Evolutionary conservation across 495 filamentous ascomycete species (phyloP), one percentile per base, ranked within the genome.

Genomic region (Daldinia decipiens): DNA sequence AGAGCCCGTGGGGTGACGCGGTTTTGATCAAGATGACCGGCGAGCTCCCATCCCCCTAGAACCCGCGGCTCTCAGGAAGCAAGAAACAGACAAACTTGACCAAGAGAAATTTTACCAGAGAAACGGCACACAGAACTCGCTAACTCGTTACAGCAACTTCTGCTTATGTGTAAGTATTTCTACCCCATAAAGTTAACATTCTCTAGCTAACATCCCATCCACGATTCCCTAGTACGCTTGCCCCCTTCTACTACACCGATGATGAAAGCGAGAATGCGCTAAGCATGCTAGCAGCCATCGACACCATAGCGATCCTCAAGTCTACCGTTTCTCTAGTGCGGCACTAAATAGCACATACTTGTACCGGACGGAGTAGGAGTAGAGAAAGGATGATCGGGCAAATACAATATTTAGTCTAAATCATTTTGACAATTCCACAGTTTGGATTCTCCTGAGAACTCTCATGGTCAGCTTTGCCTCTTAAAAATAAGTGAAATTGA

Each of bases 1-100:
- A 67, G 55, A 59, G 54, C 31, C 64, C 64, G 9, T 67, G 64
- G 64, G 64, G 64, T 43, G 64, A 67, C 13, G 64, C 64, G 7
- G 29, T 67, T 21, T 45, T 67, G 53, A 47, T 67, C 29, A 67
- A 60, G 54, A 51, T 55, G 12, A 34, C 60, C 19, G 64, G 64
- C 13, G 9, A 19, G 12, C 36, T 59, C 0, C 52, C 64, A 1
- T 57, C 43, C 17, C 31, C 53, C 15, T 17, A 40, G 4, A 34
- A 59, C 8, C 56, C 51, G 8, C 64, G 43, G 21, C 56, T 55
- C 27, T 13, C 36, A 29, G 64, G 64, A 32, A 60, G 64, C 29
- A 67, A 59, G 64, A 47, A 53, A 19, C 64, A 67, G 55, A 67
- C 64, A 0, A 38, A 29, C 5, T 26, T 67, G 11, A 58, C 19